Conservation (phyloP, 192 early-diverging fungal genomes). For the Podila minutissima region DNA sequence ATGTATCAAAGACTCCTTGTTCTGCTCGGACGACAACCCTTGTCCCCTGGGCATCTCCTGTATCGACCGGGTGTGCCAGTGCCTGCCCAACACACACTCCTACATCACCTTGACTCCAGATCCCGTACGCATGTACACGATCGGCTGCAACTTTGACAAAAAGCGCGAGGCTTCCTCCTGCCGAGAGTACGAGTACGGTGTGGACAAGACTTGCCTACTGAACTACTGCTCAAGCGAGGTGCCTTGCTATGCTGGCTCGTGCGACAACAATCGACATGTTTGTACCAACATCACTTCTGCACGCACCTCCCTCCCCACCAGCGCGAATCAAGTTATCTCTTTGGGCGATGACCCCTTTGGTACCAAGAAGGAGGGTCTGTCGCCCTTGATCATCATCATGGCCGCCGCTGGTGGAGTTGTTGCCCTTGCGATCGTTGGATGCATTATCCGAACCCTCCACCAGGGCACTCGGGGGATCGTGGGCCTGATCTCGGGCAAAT, state of each 20-base stretch:
- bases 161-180: conserved; percentile 10
- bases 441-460: conserved; percentile 24
- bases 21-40: conserved; percentile 50
- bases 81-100: conserved; percentile 21
- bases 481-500: conserved; percentile 14
- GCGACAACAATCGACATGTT: conserved; percentile 25
- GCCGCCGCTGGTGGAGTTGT: conserved; percentile 15
- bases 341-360: conserved; percentile 44
- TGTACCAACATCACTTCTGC: conserved; percentile 26
- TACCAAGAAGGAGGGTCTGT: conserved; percentile 21
- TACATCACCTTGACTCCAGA: conserved; percentile 37
- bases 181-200: conserved; percentile 40
- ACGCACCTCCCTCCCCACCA: not conserved
- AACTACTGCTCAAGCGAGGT: conserved; percentile 48
- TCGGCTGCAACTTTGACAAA: conserved; percentile 44
- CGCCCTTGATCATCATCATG: conserved; percentile 38
- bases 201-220: conserved; percentile 27
- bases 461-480: conserved; percentile 16
- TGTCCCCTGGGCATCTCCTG: conserved; percentile 39
- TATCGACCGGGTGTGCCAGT: conserved; percentile 48
- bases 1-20: conserved; percentile 44
- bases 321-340: conserved; percentile 12
- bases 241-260: conserved; percentile 34
- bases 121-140: conserved; percentile 44
- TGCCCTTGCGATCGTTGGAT: conserved; percentile 31